Evolutionary conservation across 768 basidiomycete species (phyloP), one percentile per base, ranked within the genome.

Genomic region (Termitomyces sp.): DNA sequence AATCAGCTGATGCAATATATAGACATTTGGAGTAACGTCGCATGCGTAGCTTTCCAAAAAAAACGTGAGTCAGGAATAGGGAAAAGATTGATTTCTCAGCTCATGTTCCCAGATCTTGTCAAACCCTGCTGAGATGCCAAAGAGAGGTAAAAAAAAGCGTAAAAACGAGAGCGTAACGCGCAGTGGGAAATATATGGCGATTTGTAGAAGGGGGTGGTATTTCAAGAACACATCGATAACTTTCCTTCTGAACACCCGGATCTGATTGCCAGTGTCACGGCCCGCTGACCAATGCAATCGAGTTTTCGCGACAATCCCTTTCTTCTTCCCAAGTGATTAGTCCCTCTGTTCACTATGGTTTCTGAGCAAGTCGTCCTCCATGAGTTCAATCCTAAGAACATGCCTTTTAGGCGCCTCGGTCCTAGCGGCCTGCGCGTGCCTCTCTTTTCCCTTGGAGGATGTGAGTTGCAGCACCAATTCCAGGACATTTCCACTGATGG

Each of bases 391-490:
- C 68, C 77, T 38, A 85, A 84, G 71, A 73, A 77, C 64, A 84
- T 84, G 82, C 79, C 74, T 7, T 84, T 83, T 71, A 75, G 83
- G 60, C 74, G 82, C 55, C 75, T 88, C 16, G 87, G 87, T 23
- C 71, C 78, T 41, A 82, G 80, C 62, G 87, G 87, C 20, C 74
- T 88, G 55, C 75, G 85, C 50, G 87, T 89, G 26, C 84, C 86
- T 28, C 66, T 87, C 41, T 84, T 91, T 73, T 84, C 83, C 3
- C 77, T 87, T 56, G 89, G 88, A 60, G 85, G 84, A 73, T 88
- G 86, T 82, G 41, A 50, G 73, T 63, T 26, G 20, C 36, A 23
- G 16, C 10, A 7, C 10, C n/a, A 8, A 43, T 26, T 28, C 18
- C 8, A 20, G 3, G 36, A 35, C 23, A 44, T 18, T 48, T 53